phyloP scores from a whole-genome alignment of 164 flowering plant genomes.

The Macadamia tetraphylla region DNA sequence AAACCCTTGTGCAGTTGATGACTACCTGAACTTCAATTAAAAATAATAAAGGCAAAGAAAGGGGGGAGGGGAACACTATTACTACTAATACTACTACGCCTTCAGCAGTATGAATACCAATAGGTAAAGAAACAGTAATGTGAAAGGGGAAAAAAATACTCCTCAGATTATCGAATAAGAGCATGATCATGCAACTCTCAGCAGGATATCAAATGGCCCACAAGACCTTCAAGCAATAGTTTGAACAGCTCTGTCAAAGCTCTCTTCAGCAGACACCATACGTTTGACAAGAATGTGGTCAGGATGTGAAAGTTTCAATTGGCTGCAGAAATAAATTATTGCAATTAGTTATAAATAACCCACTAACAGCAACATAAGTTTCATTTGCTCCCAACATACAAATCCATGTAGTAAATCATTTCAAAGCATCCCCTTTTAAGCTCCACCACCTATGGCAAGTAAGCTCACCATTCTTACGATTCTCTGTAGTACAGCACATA shows the following conservation, averaged over 20 bases:
- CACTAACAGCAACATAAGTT: too few relatives aligned
- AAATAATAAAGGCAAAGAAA: neutral
- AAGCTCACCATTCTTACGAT: too few relatives aligned
- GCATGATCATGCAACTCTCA: neutral
- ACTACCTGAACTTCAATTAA: neutral
- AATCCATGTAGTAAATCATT: too few relatives aligned
- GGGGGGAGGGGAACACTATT: too few relatives aligned
- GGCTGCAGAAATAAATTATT: slow-evolving; percentile 49
- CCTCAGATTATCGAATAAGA: neutral
- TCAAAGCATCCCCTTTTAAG: too few relatives aligned
- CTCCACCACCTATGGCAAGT: too few relatives aligned
- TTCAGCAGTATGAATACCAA: neutral
- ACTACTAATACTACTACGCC: neutral
- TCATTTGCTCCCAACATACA: too few relatives aligned
- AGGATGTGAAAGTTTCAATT: slow-evolving; percentile 78
- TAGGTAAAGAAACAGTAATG: neutral
- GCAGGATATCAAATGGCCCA: neutral
- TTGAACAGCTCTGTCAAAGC: slow-evolving; percentile 80
- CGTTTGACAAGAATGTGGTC: slow-evolving; percentile 77
- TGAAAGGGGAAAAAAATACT: neutral
- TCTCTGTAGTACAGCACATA: too few relatives aligned
- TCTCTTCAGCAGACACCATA: slow-evolving; percentile 58
- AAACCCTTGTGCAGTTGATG: too few relatives aligned
- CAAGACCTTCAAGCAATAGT: slow-evolving; percentile 38
- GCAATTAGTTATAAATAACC: slow-evolving; percentile 2